Percentiles rank a stretch among this genome's conserved stretches.
phyloP scores from a whole-genome alignment of 345 rosid species.

The Salix purpurea region DNA sequence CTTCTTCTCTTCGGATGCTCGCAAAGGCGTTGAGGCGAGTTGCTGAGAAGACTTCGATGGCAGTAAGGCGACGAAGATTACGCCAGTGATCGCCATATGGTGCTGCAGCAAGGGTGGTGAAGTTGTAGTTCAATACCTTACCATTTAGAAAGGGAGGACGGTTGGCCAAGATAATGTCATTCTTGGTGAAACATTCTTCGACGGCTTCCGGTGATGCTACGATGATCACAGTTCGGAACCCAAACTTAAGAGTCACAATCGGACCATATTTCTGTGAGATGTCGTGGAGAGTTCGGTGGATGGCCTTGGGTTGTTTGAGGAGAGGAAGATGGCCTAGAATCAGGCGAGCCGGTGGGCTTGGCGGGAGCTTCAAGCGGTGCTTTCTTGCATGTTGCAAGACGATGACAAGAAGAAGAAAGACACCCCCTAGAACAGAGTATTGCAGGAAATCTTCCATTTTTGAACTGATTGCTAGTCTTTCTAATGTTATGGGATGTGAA shows the following conservation, averaged over 20 bases:
- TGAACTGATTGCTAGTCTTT: not conserved
- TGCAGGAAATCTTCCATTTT: not conserved
- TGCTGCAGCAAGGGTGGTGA: constrained; percentile 20
- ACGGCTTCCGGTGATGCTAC: constrained; percentile 30
- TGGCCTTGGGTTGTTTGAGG: constrained; percentile 8
- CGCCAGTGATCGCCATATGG: constrained; percentile 59
- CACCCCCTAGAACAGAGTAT: not conserved
- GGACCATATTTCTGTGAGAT: constrained; percentile 43
- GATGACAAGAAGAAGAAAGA: not conserved
- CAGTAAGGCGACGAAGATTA: constrained; percentile 48
- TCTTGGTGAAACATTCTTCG: constrained; percentile 52
- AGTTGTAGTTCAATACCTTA: constrained; percentile 36
- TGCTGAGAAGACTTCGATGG: constrained; percentile 39
- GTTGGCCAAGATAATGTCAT: constrained; percentile 50
- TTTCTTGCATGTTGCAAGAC: not conserved
- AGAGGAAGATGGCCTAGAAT: constrained; percentile 20
- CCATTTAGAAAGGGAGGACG: constrained; percentile 37
- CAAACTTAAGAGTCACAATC: constrained; percentile 35
- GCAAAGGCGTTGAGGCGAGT: constrained; percentile 25
- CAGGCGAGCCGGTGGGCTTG: constrained; percentile 7
- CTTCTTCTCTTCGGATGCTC: constrained; percentile 38
- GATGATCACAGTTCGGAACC: constrained; percentile 28
- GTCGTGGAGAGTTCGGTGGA: constrained; percentile 18
- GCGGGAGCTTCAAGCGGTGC: constrained; percentile 9
- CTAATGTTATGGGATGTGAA: not conserved